phyloP scores from a whole-genome alignment of 805 yeast genomes.

The Saturnispora gosingensis region DNA sequence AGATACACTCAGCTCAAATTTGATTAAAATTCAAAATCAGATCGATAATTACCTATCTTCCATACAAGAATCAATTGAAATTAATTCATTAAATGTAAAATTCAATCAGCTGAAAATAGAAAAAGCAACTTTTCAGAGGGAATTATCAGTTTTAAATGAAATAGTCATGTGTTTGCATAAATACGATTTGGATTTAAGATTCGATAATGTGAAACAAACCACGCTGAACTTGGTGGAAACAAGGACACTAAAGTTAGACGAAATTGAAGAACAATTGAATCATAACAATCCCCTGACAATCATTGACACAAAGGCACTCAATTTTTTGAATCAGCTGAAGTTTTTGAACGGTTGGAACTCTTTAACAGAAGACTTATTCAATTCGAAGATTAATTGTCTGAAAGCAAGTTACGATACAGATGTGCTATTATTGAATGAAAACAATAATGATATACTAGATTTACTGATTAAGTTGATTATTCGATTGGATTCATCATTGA shows the following conservation, averaged over 20 bases:
- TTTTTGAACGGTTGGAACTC: slow-evolving; percentile 52
- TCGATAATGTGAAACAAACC: background rate
- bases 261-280: slow-evolving; percentile 30
- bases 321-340: slow-evolving; percentile 36
- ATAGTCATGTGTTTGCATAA: background rate
- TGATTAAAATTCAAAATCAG: background rate
- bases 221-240: background rate
- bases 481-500: background rate
- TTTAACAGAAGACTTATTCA: slow-evolving; percentile 34
- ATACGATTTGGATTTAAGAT: slow-evolving; percentile 1
- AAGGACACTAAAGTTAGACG: background rate
- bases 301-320: slow-evolving; percentile 35
- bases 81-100: background rate
- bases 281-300: slow-evolving; percentile 35
- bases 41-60: background rate
- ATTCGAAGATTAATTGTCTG: slow-evolving; percentile 30
- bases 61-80: background rate
- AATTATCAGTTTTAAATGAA: background rate
- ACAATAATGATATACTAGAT: background rate
- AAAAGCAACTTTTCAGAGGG: background rate
- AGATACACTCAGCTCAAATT: background rate
- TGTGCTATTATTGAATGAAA: slow-evolving; percentile 6
- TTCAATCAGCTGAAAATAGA: background rate
- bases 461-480: slow-evolving; percentile 6
- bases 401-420: slow-evolving; percentile 44